Conservation (phyloP, 176 grass and related monocot species). For the Oryza coarctata region DNA sequence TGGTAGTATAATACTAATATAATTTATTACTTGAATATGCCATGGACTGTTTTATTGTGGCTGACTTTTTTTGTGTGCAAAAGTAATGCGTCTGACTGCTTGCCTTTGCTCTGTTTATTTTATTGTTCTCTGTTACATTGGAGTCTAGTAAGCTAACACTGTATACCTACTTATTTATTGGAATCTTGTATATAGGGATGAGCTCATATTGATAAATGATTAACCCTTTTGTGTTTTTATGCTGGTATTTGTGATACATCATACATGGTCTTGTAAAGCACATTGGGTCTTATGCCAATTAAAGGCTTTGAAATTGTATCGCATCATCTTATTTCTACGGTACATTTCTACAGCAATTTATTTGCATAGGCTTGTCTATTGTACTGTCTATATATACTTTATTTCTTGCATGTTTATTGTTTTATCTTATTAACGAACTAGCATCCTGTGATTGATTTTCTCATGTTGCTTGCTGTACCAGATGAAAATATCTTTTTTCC, state of each 20-base stretch:
- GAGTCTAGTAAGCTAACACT: neutral
- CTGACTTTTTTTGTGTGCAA: neutral
- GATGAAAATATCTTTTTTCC: neutral
- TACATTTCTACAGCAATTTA: neutral
- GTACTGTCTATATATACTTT: neutral
- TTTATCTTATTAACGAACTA: neutral
- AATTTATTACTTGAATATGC: neutral
- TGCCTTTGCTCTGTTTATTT: neutral
- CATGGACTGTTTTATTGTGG: neutral
- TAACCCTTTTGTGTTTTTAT: neutral
- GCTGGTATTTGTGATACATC: neutral
- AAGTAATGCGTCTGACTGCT: neutral
- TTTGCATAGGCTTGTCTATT: neutral
- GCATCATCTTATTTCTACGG: neutral
- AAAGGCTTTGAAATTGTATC: neutral
- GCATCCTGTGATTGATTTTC: neutral
- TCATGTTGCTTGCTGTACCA: neutral
- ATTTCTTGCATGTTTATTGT: neutral
- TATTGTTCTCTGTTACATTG: neutral
- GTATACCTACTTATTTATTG: neutral
- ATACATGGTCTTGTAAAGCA: neutral
- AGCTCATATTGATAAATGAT: neutral
- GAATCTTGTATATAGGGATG: neutral
- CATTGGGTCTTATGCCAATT: neutral
- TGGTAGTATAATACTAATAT: neutral